These are phyloP conservation scores for Aspergillus wentii DNA, from an alignment of 495 filamentous ascomycete genomes.

Conservation along the genomic window DNA sequence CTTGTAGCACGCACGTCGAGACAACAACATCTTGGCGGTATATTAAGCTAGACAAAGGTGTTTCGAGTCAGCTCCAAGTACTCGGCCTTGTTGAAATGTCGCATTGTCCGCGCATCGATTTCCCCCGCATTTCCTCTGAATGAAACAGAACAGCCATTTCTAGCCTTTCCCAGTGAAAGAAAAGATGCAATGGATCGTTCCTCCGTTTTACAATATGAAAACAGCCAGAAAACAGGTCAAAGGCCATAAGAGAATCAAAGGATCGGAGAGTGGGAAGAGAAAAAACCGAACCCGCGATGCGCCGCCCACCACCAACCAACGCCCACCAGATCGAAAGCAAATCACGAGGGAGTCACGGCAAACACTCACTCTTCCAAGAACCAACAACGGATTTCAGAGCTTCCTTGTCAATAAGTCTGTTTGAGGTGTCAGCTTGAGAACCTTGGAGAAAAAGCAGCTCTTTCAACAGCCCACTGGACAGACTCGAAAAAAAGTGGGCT, in stretches of 20 bases:
- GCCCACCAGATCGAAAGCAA: conserved; percentile 4
- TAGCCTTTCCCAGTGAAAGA: no score
- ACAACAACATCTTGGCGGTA: conserved; percentile 78
- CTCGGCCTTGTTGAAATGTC: no score
- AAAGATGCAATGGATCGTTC: no score
- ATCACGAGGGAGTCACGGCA: conserved; percentile 11
- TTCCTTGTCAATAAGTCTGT: conserved; percentile 17
- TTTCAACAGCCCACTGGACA: conserved; percentile 28
- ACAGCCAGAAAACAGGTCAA: neutral
- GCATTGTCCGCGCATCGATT: no score
- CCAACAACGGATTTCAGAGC: conserved; percentile 13
- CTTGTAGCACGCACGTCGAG: conserved; percentile 98
- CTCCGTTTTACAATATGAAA: no score
- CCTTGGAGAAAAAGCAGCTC: conserved; percentile 26
- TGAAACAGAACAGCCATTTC: no score
- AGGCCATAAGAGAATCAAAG: neutral
- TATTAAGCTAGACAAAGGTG: conserved; percentile 16
- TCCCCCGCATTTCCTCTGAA: no score
- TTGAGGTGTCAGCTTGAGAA: conserved; percentile 27
- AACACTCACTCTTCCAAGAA: conserved; percentile 28
- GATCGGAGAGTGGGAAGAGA: conserved; percentile 5
- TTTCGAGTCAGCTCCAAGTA: conserved; percentile 1
- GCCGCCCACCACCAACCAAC: no score
- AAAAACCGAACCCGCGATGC: conserved; percentile 6
- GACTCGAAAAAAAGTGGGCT: conserved; percentile 21